Conservation (phyloP, 345 rosid genomes). For the Bruguiera gymnorhiza region DNA sequence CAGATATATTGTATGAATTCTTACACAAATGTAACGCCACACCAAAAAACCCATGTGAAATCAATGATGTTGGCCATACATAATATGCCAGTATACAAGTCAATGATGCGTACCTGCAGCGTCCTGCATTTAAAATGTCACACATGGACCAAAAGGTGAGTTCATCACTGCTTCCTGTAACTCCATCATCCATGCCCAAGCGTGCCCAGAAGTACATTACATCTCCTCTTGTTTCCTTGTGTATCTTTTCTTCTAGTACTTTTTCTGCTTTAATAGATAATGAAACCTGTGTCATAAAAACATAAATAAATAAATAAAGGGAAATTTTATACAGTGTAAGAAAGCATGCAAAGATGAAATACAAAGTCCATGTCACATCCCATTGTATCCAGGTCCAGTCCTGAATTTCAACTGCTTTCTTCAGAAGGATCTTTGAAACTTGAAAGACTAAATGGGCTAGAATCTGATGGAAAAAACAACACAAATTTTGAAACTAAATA, state of each 20-base stretch:
- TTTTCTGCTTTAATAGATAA: constrained; percentile 25
- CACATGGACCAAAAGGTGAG: constrained; percentile 35
- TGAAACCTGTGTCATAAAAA: constrained; percentile 27
- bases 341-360: not conserved
- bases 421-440: not conserved
- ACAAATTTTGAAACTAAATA: not conserved
- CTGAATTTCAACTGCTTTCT: not conserved
- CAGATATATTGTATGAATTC: too few species aligned
- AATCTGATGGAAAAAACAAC: constrained; percentile 6
- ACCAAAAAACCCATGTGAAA: not conserved
- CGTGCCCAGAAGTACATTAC: constrained; percentile 33
- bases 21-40: too few species aligned
- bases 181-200: constrained; percentile 22
- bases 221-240: constrained; percentile 24
- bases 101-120: constrained; percentile 26
- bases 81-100: too few species aligned
- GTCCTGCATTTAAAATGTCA: constrained; percentile 32
- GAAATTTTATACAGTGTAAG: not conserved
- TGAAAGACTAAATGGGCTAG: not conserved
- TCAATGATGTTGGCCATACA: not conserved
- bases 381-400: not conserved
- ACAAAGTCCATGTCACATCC: not conserved
- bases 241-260: constrained; percentile 26
- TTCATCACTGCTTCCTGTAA: constrained; percentile 14
- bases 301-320: not conserved